These are phyloP conservation scores for Anisodus tanguticus DNA, from an alignment of 257 asterid genomes.

Conservation along the genomic window DNA sequence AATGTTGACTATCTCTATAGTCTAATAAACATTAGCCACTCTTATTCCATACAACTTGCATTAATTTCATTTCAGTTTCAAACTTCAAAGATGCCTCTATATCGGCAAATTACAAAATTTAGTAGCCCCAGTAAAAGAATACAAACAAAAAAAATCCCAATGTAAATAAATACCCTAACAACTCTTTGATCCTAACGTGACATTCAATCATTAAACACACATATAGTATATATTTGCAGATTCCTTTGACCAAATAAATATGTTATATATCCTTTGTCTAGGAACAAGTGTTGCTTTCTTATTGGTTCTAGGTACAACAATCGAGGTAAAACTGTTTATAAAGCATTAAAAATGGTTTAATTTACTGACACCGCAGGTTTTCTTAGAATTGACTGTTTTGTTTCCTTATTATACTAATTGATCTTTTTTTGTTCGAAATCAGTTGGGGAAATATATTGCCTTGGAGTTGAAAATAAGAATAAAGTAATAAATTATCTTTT, in stretches of 20 bases:
- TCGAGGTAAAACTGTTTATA: constrained; percentile 40
- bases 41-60: background rate
- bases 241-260: constrained; percentile 37
- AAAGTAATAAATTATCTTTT: no score
- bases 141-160: background rate
- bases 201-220: constrained; percentile 59
- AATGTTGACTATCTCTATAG: constrained; percentile 3
- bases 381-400: constrained; percentile 2
- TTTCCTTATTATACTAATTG: background rate
- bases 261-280: background rate
- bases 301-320: constrained; percentile 40
- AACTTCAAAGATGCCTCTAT: constrained; percentile 31
- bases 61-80: constrained; percentile 22
- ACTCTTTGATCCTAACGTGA: constrained; percentile 49
- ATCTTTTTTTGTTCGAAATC: constrained; percentile 26
- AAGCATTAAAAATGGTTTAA: constrained; percentile 30
- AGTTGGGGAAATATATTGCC: no score
- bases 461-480: no score
- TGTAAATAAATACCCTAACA: constrained; percentile 1
- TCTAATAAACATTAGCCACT: background rate
- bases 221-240: constrained; percentile 26
- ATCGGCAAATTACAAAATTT: constrained; percentile 35
- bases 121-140: background rate
- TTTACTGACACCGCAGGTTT: constrained; percentile 44
- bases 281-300: constrained; percentile 42